Evolutionary conservation across 495 filamentous ascomycete species (phyloP).

Genomic region (Aspergillus hancockii): DNA sequence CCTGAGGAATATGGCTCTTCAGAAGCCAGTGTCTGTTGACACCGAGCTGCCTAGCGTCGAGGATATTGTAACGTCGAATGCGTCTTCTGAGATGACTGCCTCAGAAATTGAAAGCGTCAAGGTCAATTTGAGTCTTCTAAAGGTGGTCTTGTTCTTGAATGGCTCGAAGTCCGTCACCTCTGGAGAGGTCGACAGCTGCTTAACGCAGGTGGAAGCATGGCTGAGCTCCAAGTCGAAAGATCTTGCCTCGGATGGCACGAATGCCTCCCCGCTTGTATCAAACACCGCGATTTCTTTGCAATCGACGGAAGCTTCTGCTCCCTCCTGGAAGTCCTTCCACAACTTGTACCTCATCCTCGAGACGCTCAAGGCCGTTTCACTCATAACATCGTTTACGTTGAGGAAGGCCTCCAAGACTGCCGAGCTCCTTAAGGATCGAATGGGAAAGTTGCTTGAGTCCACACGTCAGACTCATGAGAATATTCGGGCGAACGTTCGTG

Average conservation of each 20-base stretch:
- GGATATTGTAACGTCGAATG: constrained; percentile 23
- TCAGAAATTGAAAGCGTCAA: constrained; percentile 35
- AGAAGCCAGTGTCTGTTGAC: constrained; percentile 34
- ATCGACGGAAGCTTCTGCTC: constrained; percentile 29
- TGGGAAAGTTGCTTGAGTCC: constrained; percentile 29
- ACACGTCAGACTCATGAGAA: constrained; percentile 35
- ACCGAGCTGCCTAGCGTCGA: constrained; percentile 32
- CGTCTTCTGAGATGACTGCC: constrained; percentile 35
- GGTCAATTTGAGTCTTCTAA: constrained; percentile 36
- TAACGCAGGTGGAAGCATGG: constrained; percentile 39
- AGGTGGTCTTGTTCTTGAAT: constrained; percentile 34
- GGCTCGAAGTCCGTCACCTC: constrained; percentile 37
- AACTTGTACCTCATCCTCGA: constrained; percentile 37
- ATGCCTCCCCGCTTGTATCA: constrained; percentile 26
- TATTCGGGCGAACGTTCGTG: constrained; percentile 35
- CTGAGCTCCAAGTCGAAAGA: constrained; percentile 29
- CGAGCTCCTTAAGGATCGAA: constrained; percentile 37
- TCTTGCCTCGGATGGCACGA: constrained; percentile 23
- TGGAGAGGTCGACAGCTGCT: constrained; percentile 33
- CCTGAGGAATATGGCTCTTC: constrained; percentile 33
- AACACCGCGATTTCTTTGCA: constrained; percentile 28
- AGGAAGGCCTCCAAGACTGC: constrained; percentile 35
- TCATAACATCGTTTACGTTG: constrained; percentile 29
- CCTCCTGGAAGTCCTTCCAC: constrained; percentile 47
- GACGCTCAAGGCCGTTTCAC: constrained; percentile 40